Evolutionary conservation across 192 early-diverging fungal genomes (phyloP).

Genomic region (Coemansia sp.): DNA sequence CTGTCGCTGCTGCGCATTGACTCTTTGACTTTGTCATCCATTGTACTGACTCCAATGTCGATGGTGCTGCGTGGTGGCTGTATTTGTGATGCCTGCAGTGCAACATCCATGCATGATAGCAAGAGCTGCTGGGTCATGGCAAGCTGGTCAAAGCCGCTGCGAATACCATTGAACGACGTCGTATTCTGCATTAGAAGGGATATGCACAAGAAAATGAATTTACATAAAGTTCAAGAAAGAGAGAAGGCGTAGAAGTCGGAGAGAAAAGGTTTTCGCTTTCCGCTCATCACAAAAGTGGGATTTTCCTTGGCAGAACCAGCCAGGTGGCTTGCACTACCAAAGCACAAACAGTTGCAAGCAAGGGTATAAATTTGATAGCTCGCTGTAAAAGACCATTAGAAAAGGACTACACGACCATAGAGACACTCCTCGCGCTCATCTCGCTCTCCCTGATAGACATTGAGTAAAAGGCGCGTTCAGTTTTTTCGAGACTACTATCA

Average conservation of each 20-base stretch:
- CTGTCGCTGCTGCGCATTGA: neutral
- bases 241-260: too few species aligned
- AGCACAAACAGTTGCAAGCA: too few species aligned
- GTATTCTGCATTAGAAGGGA: neutral
- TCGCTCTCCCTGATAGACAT: conserved; percentile 43
- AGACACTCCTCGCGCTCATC: conserved; percentile 4
- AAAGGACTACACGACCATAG: neutral
- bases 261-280: too few species aligned
- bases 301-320: too few species aligned
- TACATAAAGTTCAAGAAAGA: neutral
- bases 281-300: too few species aligned
- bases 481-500: conserved; percentile 49
- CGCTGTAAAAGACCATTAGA: neutral
- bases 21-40: neutral
- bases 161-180: neutral
- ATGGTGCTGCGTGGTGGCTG: neutral
- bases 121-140: neutral
- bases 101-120: neutral
- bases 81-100: neutral
- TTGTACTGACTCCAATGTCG: neutral
- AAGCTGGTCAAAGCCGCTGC: neutral
- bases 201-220: too few species aligned
- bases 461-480: conserved; percentile 45
- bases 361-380: neutral
- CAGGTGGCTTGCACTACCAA: too few species aligned